Base-by-base conservation (phyloP, 768 basidiomycete genomes). In the Leccinum barrowsii region DNA sequence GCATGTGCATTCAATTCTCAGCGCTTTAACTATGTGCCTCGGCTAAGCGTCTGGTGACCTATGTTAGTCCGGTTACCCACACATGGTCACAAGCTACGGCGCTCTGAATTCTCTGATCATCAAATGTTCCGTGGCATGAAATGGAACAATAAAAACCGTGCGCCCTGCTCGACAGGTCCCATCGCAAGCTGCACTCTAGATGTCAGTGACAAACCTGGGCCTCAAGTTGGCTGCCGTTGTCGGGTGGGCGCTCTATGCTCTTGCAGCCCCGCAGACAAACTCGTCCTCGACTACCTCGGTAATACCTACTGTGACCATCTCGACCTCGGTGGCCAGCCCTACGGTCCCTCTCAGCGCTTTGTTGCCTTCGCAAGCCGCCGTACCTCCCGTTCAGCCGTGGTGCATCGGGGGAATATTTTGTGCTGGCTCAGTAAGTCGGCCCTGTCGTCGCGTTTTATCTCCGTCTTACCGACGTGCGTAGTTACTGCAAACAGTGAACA, bases 401-500 rank as follows among this genome's bases (percentile, higher is more conserved):
- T 93, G 91, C 67, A 79, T 82, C 0, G 81, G 81, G 49, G 73
- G 87, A 54, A 91, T 94, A 54, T 94, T 91, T 74, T 94, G 92
- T 68, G 80, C 90, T 2, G 92, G 92, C 35, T 55, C 79, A 24
- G 91, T 92, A 67, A 59, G 86, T 63, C 7, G 28, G 28, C 28
- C 28, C 19, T 19, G 5, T 26, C 21, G 1, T n/a, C 35, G 1
- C 4, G 32, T 28, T 1, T 2, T 5, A 26, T 5, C 6, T 15
- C 7, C 15, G 8, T n/a, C 40, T n/a, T 19, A 42, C n/a, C 8
- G n/a, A 19, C 3, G 42, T 46, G 22, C 7, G 10, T 17, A 92
- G 90, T 67, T 93, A 8, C 77, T 97, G 24, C 93, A 96, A 82
- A 88, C 90, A 1, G 85, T 95, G 59, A 88, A 93, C 70, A 64